Evolutionary conservation across 495 filamentous ascomycete species (phyloP), one percentile per base, ranked within the genome.

Genomic region (Amorphotheca resinae): DNA sequence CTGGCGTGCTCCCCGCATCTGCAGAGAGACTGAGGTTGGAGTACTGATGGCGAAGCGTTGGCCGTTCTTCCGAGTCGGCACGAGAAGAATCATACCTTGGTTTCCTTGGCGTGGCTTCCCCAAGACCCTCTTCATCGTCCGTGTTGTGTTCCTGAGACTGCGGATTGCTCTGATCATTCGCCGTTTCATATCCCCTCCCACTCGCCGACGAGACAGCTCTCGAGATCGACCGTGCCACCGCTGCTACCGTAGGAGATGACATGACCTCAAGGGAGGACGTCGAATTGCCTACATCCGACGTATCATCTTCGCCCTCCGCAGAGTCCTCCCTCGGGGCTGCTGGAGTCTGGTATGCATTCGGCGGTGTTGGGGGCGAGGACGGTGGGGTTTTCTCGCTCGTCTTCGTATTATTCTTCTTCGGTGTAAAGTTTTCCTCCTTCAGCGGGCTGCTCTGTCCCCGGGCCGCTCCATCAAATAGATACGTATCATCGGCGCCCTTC

Each of bases 241-340:
- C 78, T 1, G 77, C 77, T 7, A 74, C 73, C 0, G 77, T 74
- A 11, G 82, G 82, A 5, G 80, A 84, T 3, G 80, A 84, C 38
- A 77, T 61, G 7, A 65, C 69, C 52, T 84, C 79, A 2, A 80
- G 56, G 2, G 69, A 68, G 9, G 74, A 75, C 0, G 74, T 77
- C n/a, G 59, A 56, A 41, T 74, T 68, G 65, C 65, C 14, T 58
- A 51, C 16, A 45, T 55, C 26, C 52, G 56, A 9, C 64, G 52
- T 16, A 20, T 56, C 52, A 14, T 52, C 48, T 15, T 43, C 50
- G 4, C 48, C 12, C 17, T 51, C 33, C 22, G 46, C 38, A n/a
- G 38, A 50, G 7, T 53, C 50, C 18, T 51, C 46, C 20, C 23
- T 31, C 4, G 9, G 11, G 8, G 43, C 20, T 12, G 48, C 55